A percentile compares a stretch with the other conserved stretches of the same genome.
These are phyloP conservation scores for Lactarius akahatsu DNA, from an alignment of 768 basidiomycete genomes.

Conservation along the genomic window DNA sequence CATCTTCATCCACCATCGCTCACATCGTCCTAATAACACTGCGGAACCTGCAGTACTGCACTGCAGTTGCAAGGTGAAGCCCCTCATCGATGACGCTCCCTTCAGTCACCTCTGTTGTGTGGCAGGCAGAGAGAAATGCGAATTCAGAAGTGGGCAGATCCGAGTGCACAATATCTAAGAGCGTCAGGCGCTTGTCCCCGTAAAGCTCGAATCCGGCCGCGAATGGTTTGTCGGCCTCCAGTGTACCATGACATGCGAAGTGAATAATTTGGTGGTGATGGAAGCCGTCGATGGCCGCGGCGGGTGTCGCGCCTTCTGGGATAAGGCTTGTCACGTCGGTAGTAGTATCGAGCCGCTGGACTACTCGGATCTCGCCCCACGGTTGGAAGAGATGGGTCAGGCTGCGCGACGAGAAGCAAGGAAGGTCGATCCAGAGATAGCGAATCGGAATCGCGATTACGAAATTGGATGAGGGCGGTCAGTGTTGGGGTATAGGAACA, in stretches of 20 bases:
- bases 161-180: too few species aligned
- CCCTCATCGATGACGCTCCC: too few species aligned
- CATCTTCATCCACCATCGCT: too few species aligned
- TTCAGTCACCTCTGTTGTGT: too few species aligned
- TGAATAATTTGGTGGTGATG: not conserved
- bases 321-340: not conserved
- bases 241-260: slow-evolving; percentile 6
- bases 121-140: too few species aligned
- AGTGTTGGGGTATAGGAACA: not conserved
- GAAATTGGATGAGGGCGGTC: not conserved
- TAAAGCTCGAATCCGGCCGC: slow-evolving; percentile 6
- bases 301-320: not conserved
- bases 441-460: not conserved
- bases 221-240: not conserved
- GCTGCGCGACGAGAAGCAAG: not conserved
- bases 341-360: not conserved
- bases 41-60: too few species aligned
- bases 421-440: not conserved
- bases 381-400: not conserved
- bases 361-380: not conserved
- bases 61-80: too few species aligned
- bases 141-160: too few species aligned
- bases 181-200: not conserved
- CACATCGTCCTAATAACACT: too few species aligned
- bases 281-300: not conserved